These are phyloP conservation scores for Umbelopsis sp. DNA, from an alignment of 192 early-diverging fungal species.

Conservation along the genomic window DNA sequence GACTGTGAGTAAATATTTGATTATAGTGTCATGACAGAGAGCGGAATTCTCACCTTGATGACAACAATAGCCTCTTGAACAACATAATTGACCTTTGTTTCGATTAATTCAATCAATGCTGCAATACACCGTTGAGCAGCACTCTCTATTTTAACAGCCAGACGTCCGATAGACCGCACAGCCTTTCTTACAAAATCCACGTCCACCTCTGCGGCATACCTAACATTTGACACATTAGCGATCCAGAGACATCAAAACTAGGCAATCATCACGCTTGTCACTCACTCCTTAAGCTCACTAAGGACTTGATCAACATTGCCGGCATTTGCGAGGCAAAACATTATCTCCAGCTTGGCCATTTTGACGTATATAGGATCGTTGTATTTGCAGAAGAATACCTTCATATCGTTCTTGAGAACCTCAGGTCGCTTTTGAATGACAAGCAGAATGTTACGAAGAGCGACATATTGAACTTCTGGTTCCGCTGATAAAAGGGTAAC, in stretches of 20 bases:
- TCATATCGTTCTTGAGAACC: conserved; percentile 89
- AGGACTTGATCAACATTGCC: conserved; percentile 88
- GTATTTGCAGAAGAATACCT: conserved; percentile 99
- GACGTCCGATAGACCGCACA: conserved; percentile 95
- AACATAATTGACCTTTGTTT: conserved; percentile 98
- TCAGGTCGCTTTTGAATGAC: conserved; percentile 91
- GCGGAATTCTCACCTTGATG: conserved; percentile 63
- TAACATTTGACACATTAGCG: conserved; percentile 21
- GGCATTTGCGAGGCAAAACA: conserved; percentile 83
- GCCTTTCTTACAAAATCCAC: conserved; percentile 97
- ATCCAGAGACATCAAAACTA: neutral
- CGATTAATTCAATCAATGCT: conserved; percentile 86
- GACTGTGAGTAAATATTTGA: neutral
- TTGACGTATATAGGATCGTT: conserved; percentile 99
- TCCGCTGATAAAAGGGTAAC: conserved; percentile 89
- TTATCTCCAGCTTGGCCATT: conserved; percentile 94
- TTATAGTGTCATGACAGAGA: too few relatives aligned
- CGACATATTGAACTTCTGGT: conserved; percentile 97
- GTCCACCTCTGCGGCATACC: conserved; percentile 94
- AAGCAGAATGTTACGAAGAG: conserved; percentile 93
- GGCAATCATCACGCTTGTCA: neutral
- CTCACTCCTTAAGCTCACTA: conserved; percentile 86
- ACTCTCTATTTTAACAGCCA: conserved; percentile 93
- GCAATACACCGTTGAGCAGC: conserved; percentile 88
- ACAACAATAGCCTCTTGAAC: conserved; percentile 98